These are phyloP conservation scores for Coffea canephora DNA, from an alignment of 257 asterid genomes.

Conservation along the genomic window DNA sequence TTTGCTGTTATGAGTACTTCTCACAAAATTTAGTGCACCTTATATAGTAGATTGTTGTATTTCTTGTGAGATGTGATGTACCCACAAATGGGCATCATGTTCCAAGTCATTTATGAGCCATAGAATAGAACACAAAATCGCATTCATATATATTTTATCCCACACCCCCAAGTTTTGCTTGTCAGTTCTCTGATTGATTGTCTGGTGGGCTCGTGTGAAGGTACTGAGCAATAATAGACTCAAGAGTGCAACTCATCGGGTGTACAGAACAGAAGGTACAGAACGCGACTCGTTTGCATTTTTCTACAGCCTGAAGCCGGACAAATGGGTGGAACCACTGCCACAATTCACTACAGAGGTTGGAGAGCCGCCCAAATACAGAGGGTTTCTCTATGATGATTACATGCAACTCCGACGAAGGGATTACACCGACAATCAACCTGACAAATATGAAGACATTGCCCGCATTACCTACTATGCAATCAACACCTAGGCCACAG, in stretches of 20 bases:
- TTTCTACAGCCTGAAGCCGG: conserved; percentile 37
- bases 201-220: too few relatives aligned
- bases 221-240: conserved; percentile 15
- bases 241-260: conserved; percentile 55
- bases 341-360: conserved; percentile 35
- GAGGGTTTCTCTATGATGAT: conserved; percentile 32
- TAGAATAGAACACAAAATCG: too few relatives aligned
- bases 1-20: too few relatives aligned
- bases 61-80: too few relatives aligned
- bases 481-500: neutral
- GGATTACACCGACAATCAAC: conserved; percentile 30
- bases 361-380: conserved; percentile 39
- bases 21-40: too few relatives aligned
- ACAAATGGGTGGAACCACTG: conserved; percentile 53
- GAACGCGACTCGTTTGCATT: conserved; percentile 37
- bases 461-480: conserved; percentile 32
- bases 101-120: too few relatives aligned
- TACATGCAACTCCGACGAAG: conserved; percentile 31
- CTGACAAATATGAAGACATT: conserved; percentile 32
- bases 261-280: conserved; percentile 26
- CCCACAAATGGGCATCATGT: too few relatives aligned
- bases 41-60: too few relatives aligned
- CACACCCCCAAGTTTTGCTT: too few relatives aligned
- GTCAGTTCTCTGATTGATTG: too few relatives aligned
- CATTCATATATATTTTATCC: too few relatives aligned